Evolutionary conservation across 129 eudicot genomes (phyloP), one percentile per base, ranked within the genome.

Genomic region (Kitagawia praeruptora): DNA sequence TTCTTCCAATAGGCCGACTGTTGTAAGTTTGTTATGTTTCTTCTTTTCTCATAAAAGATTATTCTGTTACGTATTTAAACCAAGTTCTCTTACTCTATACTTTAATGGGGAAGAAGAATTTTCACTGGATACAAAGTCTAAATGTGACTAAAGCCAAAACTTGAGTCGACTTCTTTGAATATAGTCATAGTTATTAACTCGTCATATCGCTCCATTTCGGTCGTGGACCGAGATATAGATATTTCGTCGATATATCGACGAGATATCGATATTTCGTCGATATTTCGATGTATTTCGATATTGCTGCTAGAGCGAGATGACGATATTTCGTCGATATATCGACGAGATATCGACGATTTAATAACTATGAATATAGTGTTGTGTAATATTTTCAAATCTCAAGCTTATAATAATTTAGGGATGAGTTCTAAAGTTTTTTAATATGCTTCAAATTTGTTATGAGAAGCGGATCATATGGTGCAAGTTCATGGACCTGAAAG

Each of bases 1-100:
- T 73, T 82, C 84, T 79, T 78, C 87, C 63, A 83, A 80, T 54
- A 92, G 91, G 86, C 97, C 87, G 46, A 90, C 92, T 85, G 93
- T 95, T 79, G 98, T 95, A 84, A 90, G 96, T 81, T 40, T 58
- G 53, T 82, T 64, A 8, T 72, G 48, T 74, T 75, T 70, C 25
- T 70, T 69, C 5, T 70, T 70, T 70, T 34, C 1, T 13, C n/a
- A 16, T 16, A 10, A 14, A 64, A 64, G 16, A 18, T 70, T 23
- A 19, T 70, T 34, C 73, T 67, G 23, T 37, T 39, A 1, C 1
- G 23, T 70, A 34, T 16, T 8, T 18, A 70, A 39, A 4, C 41
- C 27, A 37, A 37, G 73, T 61, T 61, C 34, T 61, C 4, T n/a
- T 61, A 10, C 69, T n/a, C 25, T 10, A 25, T 61, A 61, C 31